Base-by-base conservation (phyloP, 2,329 filamentous ascomycete genomes). In the Monosporascus sp. region DNA sequence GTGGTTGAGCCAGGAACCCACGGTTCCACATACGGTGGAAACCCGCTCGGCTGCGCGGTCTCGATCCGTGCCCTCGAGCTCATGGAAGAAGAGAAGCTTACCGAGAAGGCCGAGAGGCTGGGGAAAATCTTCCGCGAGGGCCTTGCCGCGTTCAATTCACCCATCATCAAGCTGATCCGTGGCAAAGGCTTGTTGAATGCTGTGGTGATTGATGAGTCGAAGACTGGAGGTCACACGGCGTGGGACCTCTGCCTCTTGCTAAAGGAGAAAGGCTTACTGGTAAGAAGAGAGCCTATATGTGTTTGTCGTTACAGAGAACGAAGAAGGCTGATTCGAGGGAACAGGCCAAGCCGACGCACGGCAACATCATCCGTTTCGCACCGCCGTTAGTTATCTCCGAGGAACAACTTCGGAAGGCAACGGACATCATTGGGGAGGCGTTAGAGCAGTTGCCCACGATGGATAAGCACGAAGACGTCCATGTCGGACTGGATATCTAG, bases 291-390 rank as follows among this genome's bases (percentile, higher is more conserved):
- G 24, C 37, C 53, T 38, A 53, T 54, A 43, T 51, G 50, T 45
- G 51, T 53, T 50, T 50, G 31, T 53, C 51, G 52, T 51, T 47
- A 48, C 54, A 51, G 31, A 45, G 35, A 50, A 31, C 31, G 41
- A 51, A 56, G 51, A 45, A 46, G 57, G 60, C 65, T 69, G 60
- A 69, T 65, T 52, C 53, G 37, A 35, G 57, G 31, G 31, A 55
- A 67, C 70, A 96, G 91, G 94, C 94, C 65, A 99, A 99, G 82
- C 94, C 94, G 31, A 99, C 94, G 7, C 94, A 99, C 73, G 87
- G 96, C 68, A 97, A 97, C 74, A 97, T 99, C 71, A 99, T 99
- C 70, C 89, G 94, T 54, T 87, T 99, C 57, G 94, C 94, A n/a
- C 94, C 94, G 47, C 94, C 94, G 20, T 78, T 99, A 51, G 91